These are phyloP conservation scores for Cicer yamashitae DNA, from an alignment of 306 rosid genomes.

Conservation along the genomic window DNA sequence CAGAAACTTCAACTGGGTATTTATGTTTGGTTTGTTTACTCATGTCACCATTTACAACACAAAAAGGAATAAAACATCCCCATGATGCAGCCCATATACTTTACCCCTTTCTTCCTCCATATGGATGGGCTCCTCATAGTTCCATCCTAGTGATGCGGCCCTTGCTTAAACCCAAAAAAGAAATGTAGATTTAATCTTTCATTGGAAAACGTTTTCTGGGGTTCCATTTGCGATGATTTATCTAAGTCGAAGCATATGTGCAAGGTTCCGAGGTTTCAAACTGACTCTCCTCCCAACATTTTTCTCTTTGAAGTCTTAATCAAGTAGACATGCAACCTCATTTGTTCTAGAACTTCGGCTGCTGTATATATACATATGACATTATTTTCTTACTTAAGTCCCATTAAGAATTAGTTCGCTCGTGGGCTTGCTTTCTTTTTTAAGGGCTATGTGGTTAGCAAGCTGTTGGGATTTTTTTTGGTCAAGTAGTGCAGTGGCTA, in stretches of 20 bases:
- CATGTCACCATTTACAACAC: not conserved
- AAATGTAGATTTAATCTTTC: conserved; percentile 1
- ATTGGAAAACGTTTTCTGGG: not conserved
- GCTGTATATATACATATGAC: conserved; percentile 3
- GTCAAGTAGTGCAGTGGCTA: too few relatives aligned
- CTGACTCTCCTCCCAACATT: conserved; percentile 7
- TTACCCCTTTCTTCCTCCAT: not conserved
- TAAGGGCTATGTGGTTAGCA: not conserved
- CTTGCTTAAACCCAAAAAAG: not conserved
- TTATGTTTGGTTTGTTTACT: conserved; percentile 19
- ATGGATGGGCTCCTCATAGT: conserved; percentile 3
- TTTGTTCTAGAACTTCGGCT: conserved; percentile 17
- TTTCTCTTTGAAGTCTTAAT: conserved; percentile 22
- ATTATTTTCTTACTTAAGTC: conserved; percentile 23
- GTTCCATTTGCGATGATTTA: not conserved
- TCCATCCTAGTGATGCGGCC: not conserved
- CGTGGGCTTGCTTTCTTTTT: not conserved
- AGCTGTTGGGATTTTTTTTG: not conserved
- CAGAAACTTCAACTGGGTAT: conserved; percentile 18
- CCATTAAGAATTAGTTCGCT: not conserved
- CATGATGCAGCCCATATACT: not conserved
- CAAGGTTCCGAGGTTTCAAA: conserved; percentile 10
- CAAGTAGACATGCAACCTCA: conserved; percentile 4
- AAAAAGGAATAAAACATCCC: conserved; percentile 26
- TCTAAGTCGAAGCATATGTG: conserved; percentile 20